Evolutionary conservation across 495 filamentous ascomycete species (phyloP).

Genomic region (Penicillium lividum): DNA sequence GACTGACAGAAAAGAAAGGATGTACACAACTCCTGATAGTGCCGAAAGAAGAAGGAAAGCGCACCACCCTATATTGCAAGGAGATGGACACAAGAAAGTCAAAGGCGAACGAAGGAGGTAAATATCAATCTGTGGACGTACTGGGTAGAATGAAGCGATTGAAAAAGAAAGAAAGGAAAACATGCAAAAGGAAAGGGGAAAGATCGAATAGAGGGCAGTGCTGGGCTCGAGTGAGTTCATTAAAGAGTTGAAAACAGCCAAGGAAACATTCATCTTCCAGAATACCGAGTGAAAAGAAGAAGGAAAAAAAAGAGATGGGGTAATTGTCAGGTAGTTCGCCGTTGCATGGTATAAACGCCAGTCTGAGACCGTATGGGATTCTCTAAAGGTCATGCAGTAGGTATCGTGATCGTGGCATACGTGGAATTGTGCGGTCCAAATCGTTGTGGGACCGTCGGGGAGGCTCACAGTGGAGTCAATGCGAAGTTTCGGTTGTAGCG

Average conservation of each 20-base stretch:
- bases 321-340: slow-evolving; percentile 28
- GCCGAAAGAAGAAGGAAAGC: slow-evolving; percentile 18
- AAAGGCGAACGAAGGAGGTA: slow-evolving; percentile 10
- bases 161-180: neutral
- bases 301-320: slow-evolving; percentile 23
- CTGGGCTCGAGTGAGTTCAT: slow-evolving; percentile 5
- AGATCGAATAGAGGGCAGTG: slow-evolving; percentile 7
- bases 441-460: slow-evolving; percentile 26
- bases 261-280: slow-evolving; percentile 11
- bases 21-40: slow-evolving; percentile 25
- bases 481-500: slow-evolving; percentile 13
- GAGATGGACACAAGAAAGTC: slow-evolving; percentile 20
- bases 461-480: slow-evolving; percentile 19
- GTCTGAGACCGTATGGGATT: slow-evolving; percentile 40
- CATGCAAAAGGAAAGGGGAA: slow-evolving; percentile 12
- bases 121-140: neutral
- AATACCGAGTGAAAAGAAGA: slow-evolving; percentile 10
- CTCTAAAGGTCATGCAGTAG: slow-evolving; percentile 50
- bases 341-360: slow-evolving; percentile 49
- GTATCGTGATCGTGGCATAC: slow-evolving; percentile 52
- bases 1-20: slow-evolving; percentile 9
- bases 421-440: slow-evolving; percentile 36
- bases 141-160: slow-evolving; percentile 4
- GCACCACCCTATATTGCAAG: slow-evolving; percentile 21
- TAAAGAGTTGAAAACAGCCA: slow-evolving; percentile 9